These are phyloP conservation scores for Cladophialophora chaetospira DNA, from an alignment of 2,329 filamentous ascomycete genomes.

Conservation along the genomic window DNA sequence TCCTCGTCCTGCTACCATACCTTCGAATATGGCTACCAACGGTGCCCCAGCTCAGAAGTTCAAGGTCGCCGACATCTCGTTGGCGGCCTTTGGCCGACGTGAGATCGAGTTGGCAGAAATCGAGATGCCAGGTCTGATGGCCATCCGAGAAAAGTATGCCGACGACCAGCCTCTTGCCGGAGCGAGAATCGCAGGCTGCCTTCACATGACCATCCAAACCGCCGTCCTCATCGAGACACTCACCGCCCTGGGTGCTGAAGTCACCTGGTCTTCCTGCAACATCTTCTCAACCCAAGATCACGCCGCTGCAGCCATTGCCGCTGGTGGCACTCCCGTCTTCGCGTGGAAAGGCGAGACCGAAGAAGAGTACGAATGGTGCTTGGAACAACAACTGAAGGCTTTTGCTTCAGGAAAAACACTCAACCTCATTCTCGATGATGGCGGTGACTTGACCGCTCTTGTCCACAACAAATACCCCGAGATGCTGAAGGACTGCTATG, in stretches of 20 bases:
- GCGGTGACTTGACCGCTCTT: constrained; percentile 93
- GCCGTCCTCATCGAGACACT: constrained; percentile 99
- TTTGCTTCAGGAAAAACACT: constrained; percentile 97
- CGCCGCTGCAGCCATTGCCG: constrained; percentile 95
- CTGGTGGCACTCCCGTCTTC: constrained; percentile 84
- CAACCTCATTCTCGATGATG: constrained; percentile 98
- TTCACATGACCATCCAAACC: constrained; percentile 99
- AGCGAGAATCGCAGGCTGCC: constrained; percentile 93
- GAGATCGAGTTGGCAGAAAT: constrained; percentile 98
- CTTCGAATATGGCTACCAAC: constrained; percentile 32
- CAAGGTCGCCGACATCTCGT: constrained; percentile 98
- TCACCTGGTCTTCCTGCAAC: constrained; percentile 99
- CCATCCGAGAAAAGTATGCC: constrained; percentile 89
- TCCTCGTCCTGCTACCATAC: background rate
- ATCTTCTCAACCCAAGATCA: constrained; percentile 99
- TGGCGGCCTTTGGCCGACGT: constrained; percentile 97
- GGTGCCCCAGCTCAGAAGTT: constrained; percentile 83
- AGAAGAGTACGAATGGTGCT: constrained; percentile 99
- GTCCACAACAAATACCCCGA: constrained; percentile 99
- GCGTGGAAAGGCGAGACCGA: constrained; percentile 92
- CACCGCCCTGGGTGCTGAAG: constrained; percentile 89
- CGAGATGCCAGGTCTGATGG: constrained; percentile 97
- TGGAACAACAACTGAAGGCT: constrained; percentile 94
- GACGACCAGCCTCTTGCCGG: constrained; percentile 89
- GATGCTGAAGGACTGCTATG: constrained; percentile 96